These are phyloP conservation scores for Auriculariales sp. DNA, from an alignment of 768 basidiomycete species.

Conservation along the genomic window DNA sequence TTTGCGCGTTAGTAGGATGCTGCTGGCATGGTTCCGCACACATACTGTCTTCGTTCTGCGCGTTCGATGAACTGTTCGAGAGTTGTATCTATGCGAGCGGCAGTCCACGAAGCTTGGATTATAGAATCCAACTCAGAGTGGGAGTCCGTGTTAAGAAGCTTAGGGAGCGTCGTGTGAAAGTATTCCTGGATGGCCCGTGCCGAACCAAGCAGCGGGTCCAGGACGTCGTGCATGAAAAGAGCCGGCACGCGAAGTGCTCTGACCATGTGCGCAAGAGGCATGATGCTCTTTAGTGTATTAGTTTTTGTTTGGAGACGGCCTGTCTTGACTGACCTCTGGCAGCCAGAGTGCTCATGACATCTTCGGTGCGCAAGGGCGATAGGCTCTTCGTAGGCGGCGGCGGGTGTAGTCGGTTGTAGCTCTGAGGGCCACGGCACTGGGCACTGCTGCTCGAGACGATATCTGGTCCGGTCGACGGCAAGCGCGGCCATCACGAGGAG, in stretches of 20 bases:
- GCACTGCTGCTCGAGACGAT: too few species aligned
- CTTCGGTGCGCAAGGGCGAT: too few species aligned
- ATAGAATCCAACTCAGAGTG: slow-evolving; percentile 15
- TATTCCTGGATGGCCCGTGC: slow-evolving; percentile 39
- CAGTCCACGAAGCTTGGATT: slow-evolving; percentile 3
- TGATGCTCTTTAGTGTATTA: slow-evolving; percentile 58
- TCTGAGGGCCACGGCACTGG: too few species aligned
- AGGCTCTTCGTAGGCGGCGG: too few species aligned
- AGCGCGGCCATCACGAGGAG: too few species aligned
- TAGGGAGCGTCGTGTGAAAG: slow-evolving; percentile 48
- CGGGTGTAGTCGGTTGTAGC: too few species aligned
- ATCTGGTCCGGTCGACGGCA: too few species aligned
- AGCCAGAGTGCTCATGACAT: too few species aligned
- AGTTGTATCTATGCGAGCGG: slow-evolving; percentile 25
- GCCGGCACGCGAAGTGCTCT: slow-evolving; percentile 37
- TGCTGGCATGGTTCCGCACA: not conserved
- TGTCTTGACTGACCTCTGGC: too few species aligned
- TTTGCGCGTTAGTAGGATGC: not conserved
- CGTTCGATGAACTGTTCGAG: slow-evolving; percentile 11
- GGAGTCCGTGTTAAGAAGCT: slow-evolving; percentile 33
- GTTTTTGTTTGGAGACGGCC: too few species aligned
- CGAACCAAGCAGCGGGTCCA: slow-evolving; percentile 53
- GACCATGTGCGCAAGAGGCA: slow-evolving; percentile 46
- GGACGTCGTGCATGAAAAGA: slow-evolving; percentile 29
- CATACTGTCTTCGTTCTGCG: not conserved